Base-by-base conservation (phyloP, 305 asterid species). In the Fraxinus angustifolia region DNA sequence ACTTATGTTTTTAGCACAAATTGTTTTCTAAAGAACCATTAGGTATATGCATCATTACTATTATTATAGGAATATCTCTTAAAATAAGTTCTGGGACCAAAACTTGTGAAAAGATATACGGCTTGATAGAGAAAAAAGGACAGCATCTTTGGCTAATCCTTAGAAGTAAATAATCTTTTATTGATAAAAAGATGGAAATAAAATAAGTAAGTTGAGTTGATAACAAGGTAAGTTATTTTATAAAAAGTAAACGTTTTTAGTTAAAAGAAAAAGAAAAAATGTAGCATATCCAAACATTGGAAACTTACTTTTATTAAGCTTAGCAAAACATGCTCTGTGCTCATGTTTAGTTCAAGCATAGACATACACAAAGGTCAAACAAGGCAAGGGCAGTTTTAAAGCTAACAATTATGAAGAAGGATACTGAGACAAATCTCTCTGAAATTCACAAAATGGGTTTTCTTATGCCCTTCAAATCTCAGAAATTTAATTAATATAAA, bases 331-430 rank as follows among this genome's bases (percentile, higher is more conserved):
- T 56, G 67, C 67, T 53, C 7, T n/a, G 21, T 53, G 65, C 65
- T 53, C 10, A 53, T 53, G 65, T 53, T 53, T 53, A 53, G 6
- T 53, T 53, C 65, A n/a, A 56, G 26, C 8, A n/a, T 56, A 56
- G 26, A 19, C 26, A 56, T n/a, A 56, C 11, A 70, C 36, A 53
- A 75, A 35, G 71, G n/a, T 10, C 72, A 79, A 71, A 82, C 74
- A 77, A 3, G 48, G 42, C 76, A 74, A 19, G 3, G 23, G 19
- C 53, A 79, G 62, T 75, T 75, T 36, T 73, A 38, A 56, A 56
- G 67, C 67, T 17, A 56, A 6, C 67, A 35, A 35, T 35, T 45
- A 45, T 45, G 56, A 45, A 45, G 56, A 45, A 45, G 17, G 56
- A 56, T 5, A 17, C 26, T 7, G 67, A 56, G 67, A 17, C 26